Evolutionary conservation across 257 asterid species (phyloP).

Genomic region (Solanum arcanum): DNA sequence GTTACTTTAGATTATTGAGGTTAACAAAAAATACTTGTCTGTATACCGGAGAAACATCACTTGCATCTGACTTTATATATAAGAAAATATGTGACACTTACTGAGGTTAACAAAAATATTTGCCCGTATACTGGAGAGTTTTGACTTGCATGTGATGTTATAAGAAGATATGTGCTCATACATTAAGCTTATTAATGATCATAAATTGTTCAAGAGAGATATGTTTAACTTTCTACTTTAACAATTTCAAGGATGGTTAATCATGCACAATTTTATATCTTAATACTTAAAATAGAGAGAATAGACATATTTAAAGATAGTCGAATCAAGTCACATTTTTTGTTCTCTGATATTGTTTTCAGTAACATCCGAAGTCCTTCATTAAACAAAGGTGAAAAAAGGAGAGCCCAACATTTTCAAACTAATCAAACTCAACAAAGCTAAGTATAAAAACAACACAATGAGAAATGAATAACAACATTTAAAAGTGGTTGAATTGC

Average conservation of each 20-base stretch:
- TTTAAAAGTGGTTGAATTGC: constrained; percentile 9
- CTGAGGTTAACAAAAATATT: neutral
- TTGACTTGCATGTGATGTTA: neutral
- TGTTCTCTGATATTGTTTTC: neutral
- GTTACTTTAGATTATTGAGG: neutral
- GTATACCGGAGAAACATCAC: neutral
- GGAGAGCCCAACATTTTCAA: neutral
- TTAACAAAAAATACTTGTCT: neutral
- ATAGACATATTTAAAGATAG: neutral
- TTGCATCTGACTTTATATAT: neutral
- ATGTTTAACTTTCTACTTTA: neutral
- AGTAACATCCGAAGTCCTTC: neutral
- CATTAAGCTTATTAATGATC: neutral
- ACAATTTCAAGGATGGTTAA: neutral
- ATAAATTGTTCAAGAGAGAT: neutral
- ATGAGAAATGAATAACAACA: neutral
- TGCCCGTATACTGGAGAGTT: neutral
- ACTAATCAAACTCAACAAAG: neutral
- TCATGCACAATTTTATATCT: neutral
- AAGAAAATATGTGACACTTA: neutral
- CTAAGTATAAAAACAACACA: neutral
- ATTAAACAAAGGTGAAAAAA: neutral
- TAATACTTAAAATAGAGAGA: neutral
- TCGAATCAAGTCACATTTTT: neutral
- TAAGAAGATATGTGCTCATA: neutral